Base-by-base conservation (phyloP, 352 stramenopile species). In the Phytophthora pseudosyringae region DNA sequence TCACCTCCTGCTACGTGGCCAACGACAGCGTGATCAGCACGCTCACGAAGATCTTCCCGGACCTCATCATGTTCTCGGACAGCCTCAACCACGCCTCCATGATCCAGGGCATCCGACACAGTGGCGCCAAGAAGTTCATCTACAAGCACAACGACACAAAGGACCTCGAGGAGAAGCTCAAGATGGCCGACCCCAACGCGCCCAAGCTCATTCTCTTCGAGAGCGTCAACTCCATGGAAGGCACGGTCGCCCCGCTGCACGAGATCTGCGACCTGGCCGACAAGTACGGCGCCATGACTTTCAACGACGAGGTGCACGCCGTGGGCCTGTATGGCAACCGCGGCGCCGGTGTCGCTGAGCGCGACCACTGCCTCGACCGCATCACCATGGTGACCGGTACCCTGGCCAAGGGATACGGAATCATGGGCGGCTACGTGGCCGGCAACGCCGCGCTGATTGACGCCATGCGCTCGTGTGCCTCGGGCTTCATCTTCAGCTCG, bases 251-350 rank as follows among this genome's bases (percentile, higher is more conserved):
- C 2, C 88, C 88, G 10, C 76, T 96, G 26, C 81, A 94, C 62
- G 88, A 91, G 65, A 96, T 96, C 50, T 92, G 81, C 56, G 82
- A 91, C 72, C 53, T 94, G 13, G 92, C 89, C 0, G 88, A 97
- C 76, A 95, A 96, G 74, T 97, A 97, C 68, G 88, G 88, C 33
- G 90, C 90, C 39, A 96, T 97, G 86, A 97, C 89, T 13, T 97
- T 97, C 67, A 93, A 91, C 71, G 90, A 97, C 62, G 90, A 97
- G 56, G 89, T 97, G 40, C 90, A 97, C 69, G 90, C 90, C 3
- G 89, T 97, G 1, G 90, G 90, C 1, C 73, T 97, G 0, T 97
- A 97, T 64, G 90, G 90, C 44, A 86, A 95, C 76, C 80, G 82
- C 49, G 90, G 90, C 32, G 90, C 81, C 3, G 90, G 90, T 66